Conservation (phyloP, 2,329 filamentous ascomycete species). For the Alternaria consortialis region DNA sequence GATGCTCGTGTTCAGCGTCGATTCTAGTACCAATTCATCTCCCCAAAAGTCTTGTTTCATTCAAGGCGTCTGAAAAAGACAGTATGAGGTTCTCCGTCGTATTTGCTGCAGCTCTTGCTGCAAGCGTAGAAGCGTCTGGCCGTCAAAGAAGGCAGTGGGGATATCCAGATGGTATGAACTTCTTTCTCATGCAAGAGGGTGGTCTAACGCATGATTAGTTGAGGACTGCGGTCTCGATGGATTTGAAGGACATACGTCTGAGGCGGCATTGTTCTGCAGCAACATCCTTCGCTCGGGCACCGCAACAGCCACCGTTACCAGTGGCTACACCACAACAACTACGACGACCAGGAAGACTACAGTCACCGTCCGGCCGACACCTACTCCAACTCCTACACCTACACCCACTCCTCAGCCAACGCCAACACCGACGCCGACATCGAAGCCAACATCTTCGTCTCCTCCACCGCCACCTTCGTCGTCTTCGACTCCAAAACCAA, state of each 20-base stretch:
- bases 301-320: constrained; percentile 34
- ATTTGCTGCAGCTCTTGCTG: constrained; percentile 34
- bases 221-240: constrained; percentile 39
- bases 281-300: constrained; percentile 40
- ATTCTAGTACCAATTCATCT: constrained; percentile 10
- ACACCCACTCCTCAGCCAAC: constrained; percentile 20
- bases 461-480: background rate
- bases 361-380: constrained; percentile 33
- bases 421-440: constrained; percentile 25
- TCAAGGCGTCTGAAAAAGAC: constrained; percentile 8
- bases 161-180: constrained; percentile 34
- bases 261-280: constrained; percentile 43
- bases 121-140: constrained; percentile 30
- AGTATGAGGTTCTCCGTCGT: constrained; percentile 38
- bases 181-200: background rate
- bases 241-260: constrained; percentile 43
- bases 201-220: constrained; percentile 25
- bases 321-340: constrained; percentile 28
- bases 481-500: background rate
- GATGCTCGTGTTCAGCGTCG: constrained; percentile 11
- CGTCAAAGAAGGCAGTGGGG: constrained; percentile 34
- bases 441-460: constrained; percentile 18
- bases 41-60: background rate
- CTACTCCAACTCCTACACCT: constrained; percentile 11
- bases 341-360: constrained; percentile 34